Conservation (phyloP, 2,329 filamentous ascomycete species). For the Kalaharituber pfeilii region DNA sequence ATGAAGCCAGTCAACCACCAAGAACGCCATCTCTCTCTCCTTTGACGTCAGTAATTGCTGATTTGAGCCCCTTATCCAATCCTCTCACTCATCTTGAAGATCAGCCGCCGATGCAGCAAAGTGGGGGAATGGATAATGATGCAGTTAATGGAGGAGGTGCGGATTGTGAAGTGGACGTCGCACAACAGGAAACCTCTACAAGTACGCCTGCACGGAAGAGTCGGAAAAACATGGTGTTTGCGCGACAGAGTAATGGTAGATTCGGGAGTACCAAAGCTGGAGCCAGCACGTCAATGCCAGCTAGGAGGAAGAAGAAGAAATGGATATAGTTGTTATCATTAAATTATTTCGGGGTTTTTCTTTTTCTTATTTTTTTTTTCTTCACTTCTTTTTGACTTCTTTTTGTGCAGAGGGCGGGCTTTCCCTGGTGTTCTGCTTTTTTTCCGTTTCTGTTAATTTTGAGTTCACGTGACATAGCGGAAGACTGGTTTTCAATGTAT, state of each 20-base stretch:
- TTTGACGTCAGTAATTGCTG: neutral
- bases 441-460: too few relatives aligned
- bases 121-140: neutral
- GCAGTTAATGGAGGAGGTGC: neutral
- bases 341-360: neutral
- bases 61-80: neutral
- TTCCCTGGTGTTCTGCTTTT: neutral
- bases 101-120: neutral
- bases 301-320: neutral
- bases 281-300: neutral
- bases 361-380: constrained; percentile 3
- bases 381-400: neutral
- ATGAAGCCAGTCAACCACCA: too few relatives aligned
- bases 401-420: neutral
- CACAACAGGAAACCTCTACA: too few relatives aligned
- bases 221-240: constrained; percentile 14
- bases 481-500: neutral
- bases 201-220: constrained; percentile 5
- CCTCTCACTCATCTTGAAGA: neutral
- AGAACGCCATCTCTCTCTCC: neutral
- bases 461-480: too few relatives aligned
- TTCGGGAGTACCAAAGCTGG: constrained; percentile 8
- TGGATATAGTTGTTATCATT: neutral
- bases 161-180: too few relatives aligned
- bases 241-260: constrained; percentile 16